phyloP scores from a whole-genome alignment of 331 rosid species.

The Spiraea crenata region DNA sequence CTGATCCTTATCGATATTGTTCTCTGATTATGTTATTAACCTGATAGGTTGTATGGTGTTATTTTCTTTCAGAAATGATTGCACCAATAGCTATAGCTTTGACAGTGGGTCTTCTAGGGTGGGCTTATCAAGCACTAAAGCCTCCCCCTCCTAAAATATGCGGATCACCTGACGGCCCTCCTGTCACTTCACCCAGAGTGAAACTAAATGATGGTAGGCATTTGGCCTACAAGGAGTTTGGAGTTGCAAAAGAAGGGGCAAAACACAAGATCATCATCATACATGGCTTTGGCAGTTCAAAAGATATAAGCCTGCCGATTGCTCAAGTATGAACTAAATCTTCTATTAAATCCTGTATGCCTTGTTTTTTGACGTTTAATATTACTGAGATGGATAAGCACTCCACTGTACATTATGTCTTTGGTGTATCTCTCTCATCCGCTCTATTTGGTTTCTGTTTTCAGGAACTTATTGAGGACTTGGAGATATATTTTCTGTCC shows the following conservation, averaged over 20 bases:
- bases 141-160: constrained; percentile 64
- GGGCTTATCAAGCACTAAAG: constrained; percentile 49
- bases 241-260: constrained; percentile 67
- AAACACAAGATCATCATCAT: constrained; percentile 56
- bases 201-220: constrained; percentile 68
- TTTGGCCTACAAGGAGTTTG: constrained; percentile 71
- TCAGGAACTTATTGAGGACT: constrained; percentile 63
- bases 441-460: not conserved
- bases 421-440: not conserved
- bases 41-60: not conserved
- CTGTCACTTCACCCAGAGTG: constrained; percentile 57
- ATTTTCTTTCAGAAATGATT: constrained; percentile 48
- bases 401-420: not conserved
- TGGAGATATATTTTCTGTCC: constrained; percentile 48
- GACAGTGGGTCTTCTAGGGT: constrained; percentile 51
- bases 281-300: constrained; percentile 64
- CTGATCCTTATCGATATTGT: not conserved
- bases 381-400: not conserved
- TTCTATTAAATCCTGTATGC: not conserved
- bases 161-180: constrained; percentile 64
- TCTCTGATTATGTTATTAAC: constrained; percentile 1
- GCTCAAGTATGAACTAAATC: constrained; percentile 47
- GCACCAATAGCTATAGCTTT: constrained; percentile 44
- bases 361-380: not conserved
- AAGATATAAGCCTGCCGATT: constrained; percentile 43